phyloP scores from a whole-genome alignment of 768 basidiomycete genomes.

The Tulasnella sp. region DNA sequence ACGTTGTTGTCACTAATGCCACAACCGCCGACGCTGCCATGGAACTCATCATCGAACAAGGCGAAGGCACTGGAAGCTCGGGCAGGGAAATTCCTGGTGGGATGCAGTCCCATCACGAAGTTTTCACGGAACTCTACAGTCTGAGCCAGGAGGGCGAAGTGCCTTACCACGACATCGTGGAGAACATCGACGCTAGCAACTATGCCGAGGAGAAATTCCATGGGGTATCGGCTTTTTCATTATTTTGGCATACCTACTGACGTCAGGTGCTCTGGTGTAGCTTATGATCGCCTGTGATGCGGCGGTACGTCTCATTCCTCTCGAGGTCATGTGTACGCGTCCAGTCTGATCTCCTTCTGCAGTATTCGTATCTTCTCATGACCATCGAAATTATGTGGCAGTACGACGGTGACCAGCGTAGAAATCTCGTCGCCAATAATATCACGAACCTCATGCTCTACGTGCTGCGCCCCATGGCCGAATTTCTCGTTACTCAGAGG shows the following conservation, averaged over 20 bases:
- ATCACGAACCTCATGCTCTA: background rate
- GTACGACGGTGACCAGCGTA: background rate
- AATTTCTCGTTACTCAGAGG: background rate
- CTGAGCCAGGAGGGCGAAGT: too few relatives aligned
- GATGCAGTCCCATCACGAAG: background rate
- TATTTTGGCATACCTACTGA: background rate
- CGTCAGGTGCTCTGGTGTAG: background rate
- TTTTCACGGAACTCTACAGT: background rate
- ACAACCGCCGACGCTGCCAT: background rate
- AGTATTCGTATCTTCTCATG: background rate
- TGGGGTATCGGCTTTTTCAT: background rate
- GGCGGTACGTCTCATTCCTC: background rate
- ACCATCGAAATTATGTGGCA: background rate
- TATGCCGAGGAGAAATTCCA: background rate
- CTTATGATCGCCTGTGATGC: background rate
- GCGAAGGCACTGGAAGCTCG: background rate
- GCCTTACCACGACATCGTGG: background rate
- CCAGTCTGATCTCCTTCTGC: background rate
- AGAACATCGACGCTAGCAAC: background rate
- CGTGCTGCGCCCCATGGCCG: background rate
- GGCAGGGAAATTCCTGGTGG: background rate
- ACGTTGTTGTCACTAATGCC: background rate
- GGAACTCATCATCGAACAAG: slow-evolving; percentile 2
- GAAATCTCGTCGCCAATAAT: background rate
- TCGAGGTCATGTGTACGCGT: background rate